phyloP scores from a whole-genome alignment of 192 early-diverging fungal species.

The Dissophora globulifera region DNA sequence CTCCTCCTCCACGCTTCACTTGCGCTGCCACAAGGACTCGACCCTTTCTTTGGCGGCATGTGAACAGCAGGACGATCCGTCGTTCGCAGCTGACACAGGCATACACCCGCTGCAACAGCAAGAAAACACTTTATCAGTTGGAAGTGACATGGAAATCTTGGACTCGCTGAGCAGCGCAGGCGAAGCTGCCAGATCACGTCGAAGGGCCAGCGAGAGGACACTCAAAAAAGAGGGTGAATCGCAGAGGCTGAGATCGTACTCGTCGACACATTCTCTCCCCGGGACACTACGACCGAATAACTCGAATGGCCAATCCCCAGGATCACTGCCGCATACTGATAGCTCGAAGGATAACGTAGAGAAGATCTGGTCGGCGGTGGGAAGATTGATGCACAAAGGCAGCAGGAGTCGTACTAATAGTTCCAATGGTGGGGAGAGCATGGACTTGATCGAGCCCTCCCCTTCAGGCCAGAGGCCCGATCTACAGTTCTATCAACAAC shows the following conservation, averaged over 20 bases:
- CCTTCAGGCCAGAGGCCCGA: background rate
- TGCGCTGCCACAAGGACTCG: no score
- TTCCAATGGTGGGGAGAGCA: background rate
- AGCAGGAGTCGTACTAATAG: background rate
- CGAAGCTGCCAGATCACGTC: constrained; percentile 34
- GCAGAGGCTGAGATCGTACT: background rate
- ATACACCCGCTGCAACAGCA: no score
- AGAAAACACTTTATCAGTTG: background rate
- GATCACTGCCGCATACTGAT: background rate
- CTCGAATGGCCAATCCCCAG: background rate
- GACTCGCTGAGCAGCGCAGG: constrained; percentile 28
- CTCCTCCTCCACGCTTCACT: no score
- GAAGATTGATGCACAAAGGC: constrained; percentile 6
- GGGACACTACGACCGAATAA: constrained; percentile 2
- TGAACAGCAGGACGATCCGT: no score
- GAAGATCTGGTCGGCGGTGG: constrained; percentile 14
- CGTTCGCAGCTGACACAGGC: no score
- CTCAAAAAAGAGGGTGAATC: background rate
- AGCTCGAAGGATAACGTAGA: constrained; percentile 9
- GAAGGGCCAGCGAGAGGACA: constrained; percentile 7
- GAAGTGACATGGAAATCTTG: background rate
- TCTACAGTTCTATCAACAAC: background rate
- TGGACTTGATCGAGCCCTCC: background rate
- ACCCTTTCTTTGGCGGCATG: no score
- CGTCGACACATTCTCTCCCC: constrained; percentile 14